A percentile compares a stretch with the other conserved stretches of the same genome.
Evolutionary conservation across 208 protist genomes (phyloP).

Genomic region (Herpetomonas samuelpessoai): DNA sequence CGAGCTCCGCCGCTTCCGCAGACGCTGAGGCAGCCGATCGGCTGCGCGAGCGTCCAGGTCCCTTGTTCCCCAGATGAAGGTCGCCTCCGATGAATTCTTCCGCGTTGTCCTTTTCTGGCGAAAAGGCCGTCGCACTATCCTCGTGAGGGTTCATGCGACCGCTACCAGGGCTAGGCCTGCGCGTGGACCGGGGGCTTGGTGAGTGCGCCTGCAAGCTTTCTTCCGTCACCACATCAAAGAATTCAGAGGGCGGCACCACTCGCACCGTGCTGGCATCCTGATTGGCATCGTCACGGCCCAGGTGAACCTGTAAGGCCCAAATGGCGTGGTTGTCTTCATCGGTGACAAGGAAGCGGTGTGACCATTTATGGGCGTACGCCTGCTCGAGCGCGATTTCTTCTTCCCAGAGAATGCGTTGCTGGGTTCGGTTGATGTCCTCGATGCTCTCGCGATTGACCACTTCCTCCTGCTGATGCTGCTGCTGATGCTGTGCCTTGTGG

Average conservation of each 20-base stretch:
- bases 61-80: too few species aligned
- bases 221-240: slow-evolving; percentile 14
- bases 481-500: too few species aligned
- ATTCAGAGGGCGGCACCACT: slow-evolving; percentile 19
- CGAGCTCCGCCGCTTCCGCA: slow-evolving; percentile 16
- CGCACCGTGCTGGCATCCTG: background rate
- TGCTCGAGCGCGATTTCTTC: slow-evolving; percentile 19
- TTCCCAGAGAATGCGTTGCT: slow-evolving; percentile 14
- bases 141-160: too few species aligned
- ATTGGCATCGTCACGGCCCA: slow-evolving; percentile 5
- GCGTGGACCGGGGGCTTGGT: background rate
- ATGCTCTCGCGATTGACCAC: too few species aligned
- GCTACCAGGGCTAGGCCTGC: too few species aligned
- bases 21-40: slow-evolving; percentile 16
- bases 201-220: background rate
- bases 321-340: slow-evolving; percentile 50
- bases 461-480: background rate
- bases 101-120: background rate
- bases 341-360: slow-evolving; percentile 51
- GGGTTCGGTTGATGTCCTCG: background rate
- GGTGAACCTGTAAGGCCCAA: slow-evolving; percentile 50
- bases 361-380: background rate
- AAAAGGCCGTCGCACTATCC: background rate
- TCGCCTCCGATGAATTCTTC: background rate
- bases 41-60: background rate